Base-by-base conservation (phyloP, 331 rosid species). In the Pyracantha coccinea region DNA sequence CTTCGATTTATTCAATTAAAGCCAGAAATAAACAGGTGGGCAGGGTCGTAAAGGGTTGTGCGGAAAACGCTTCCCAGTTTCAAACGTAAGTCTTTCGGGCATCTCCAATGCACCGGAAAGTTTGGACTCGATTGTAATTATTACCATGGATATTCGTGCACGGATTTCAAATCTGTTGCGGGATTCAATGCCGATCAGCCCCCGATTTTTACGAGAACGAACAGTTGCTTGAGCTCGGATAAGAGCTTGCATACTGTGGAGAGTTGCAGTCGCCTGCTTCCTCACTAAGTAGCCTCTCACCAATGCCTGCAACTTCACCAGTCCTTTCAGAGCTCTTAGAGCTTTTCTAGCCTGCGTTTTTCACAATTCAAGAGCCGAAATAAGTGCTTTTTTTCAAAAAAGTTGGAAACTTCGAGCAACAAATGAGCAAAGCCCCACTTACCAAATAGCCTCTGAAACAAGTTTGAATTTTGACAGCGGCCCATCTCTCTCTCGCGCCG, bases 261-360 rank as follows among this genome's bases (percentile, higher is more conserved):
- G 78, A 8, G 98, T 90, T 29, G 85, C 95, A 10, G 93, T 75
- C 27, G 97, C 98, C 45, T 90, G 92, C 78, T 89, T 90, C 61
- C 98, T 83, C 76, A 93, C 96, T 77, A 93, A 80, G 79, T 83
- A 90, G 5, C 98, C 98, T 83, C 96, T 90, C 20, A 93, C 92
- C 24, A 89, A 85, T 52, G 97, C 98, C 75, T 93, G 98, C 55
- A 93, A 57, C 80, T 90, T 93, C 86, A 93, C 98, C 80, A 93
- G 73, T 73, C 92, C 98, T 66, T 89, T 93, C 19, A 93, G 83
- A 4, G 98, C 98, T 78, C 96, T 61, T 68, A 90, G 85, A 12
- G 98, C 98, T 75, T 89, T 93, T 68, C 96, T 89, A 25, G 98
- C 97, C 98, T 93, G 81, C 35, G 24, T 63, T 28, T 41, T 38